Conservation (phyloP, 2,329 filamentous ascomycete species). For the Mollisia scopiformis region DNA sequence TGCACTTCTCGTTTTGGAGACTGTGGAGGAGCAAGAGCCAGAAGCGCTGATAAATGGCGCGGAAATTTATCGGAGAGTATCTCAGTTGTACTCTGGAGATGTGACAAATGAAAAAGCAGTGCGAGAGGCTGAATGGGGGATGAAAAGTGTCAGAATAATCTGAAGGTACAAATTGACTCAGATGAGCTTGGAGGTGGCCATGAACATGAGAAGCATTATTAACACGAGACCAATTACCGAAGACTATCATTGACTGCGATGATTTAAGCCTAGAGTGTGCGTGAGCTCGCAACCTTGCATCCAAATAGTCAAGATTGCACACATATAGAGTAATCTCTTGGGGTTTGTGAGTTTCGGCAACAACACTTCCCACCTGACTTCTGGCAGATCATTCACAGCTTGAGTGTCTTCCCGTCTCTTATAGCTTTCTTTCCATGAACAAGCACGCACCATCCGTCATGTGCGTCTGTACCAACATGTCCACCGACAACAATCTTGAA, state of each 20-base stretch:
- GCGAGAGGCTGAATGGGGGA: background rate
- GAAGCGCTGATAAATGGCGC: no score
- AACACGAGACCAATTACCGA: no score
- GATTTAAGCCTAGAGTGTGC: no score
- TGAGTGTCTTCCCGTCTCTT: slow-evolving; percentile 35
- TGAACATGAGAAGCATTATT: no score
- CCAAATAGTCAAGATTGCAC: no score
- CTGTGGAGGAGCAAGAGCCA: background rate
- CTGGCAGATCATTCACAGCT: background rate
- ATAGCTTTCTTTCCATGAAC: slow-evolving; percentile 77
- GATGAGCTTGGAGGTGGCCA: background rate
- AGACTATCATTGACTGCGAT: no score
- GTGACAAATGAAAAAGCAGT: background rate
- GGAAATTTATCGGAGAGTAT: background rate
- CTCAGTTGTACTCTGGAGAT: background rate
- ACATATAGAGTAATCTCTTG: no score
- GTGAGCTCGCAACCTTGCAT: no score
- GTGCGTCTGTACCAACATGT: background rate
- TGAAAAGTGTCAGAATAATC: background rate
- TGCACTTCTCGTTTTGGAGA: background rate
- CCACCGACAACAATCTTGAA: slow-evolving; percentile 70
- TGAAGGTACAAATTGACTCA: background rate
- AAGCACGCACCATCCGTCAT: slow-evolving; percentile 84
- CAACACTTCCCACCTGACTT: background rate
- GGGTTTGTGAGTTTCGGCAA: no score